These are phyloP conservation scores for Platanthera guangdongensis DNA, from an alignment of 106 monocot genomes.

Conservation along the genomic window DNA sequence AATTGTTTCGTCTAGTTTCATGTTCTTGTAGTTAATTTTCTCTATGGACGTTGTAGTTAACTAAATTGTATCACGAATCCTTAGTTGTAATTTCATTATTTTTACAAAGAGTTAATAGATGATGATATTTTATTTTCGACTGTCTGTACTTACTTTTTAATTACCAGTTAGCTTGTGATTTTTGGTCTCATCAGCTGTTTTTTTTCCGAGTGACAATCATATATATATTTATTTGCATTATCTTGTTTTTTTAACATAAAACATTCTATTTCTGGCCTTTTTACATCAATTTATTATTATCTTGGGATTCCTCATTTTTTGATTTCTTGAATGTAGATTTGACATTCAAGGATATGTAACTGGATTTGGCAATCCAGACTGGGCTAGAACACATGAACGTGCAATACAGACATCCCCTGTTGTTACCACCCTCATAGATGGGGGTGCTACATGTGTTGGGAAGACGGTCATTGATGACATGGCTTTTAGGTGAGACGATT, in stretches of 20 bases:
- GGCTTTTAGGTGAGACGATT: conserved; percentile 52
- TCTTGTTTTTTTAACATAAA: not conserved
- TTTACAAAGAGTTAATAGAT: not conserved
- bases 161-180: not conserved
- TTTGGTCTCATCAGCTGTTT: not conserved
- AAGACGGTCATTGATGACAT: conserved; percentile 93
- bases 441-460: conserved; percentile 78
- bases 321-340: conserved; percentile 39
- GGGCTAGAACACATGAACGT: conserved; percentile 63
- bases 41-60: not conserved
- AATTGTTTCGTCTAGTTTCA: not conserved
- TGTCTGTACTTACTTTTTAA: not conserved
- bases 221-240: not conserved
- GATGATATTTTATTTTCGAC: not conserved
- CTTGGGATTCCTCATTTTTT: not conserved
- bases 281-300: not conserved
- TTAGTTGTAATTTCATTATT: not conserved
- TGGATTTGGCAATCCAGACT: conserved; percentile 83
- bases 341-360: conserved; percentile 60
- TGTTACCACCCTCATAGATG: conserved; percentile 53
- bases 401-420: conserved; percentile 43
- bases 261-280: not conserved
- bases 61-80: not conserved
- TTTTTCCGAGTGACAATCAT: not conserved
- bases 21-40: too few relatives aligned